These are phyloP conservation scores for Psilocybe sp. DNA, from an alignment of 768 basidiomycete species.

Conservation along the genomic window DNA sequence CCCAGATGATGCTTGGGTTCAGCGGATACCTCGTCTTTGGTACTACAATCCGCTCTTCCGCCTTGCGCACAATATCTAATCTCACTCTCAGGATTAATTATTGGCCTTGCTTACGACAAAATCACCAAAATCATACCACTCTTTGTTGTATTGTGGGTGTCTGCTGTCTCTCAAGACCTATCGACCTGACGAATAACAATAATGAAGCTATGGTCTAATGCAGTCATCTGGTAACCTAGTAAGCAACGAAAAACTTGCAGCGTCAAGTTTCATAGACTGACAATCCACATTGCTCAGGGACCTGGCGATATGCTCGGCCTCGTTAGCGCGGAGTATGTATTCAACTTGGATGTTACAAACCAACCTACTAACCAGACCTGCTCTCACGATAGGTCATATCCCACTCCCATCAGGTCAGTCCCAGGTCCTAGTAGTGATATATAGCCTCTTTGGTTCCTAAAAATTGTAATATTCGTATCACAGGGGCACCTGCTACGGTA, in stretches of 20 bases:
- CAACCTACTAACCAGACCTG: constrained; percentile 1
- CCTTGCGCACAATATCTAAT: constrained; percentile 1
- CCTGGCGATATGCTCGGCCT: constrained; percentile 72
- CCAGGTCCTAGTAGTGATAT: background rate
- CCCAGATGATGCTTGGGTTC: constrained; percentile 66
- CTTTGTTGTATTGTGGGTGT: constrained; percentile 63
- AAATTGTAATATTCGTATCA: too few species aligned
- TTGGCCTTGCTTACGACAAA: constrained; percentile 58
- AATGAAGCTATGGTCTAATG: constrained; percentile 63
- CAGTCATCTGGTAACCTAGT: constrained; percentile 70
- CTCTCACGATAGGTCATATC: constrained; percentile 43
- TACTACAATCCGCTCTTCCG: constrained; percentile 17
- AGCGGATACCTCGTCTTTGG: constrained; percentile 66
- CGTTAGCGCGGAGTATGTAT: constrained; percentile 58
- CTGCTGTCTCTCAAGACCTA: background rate
- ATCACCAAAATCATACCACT: constrained; percentile 60
- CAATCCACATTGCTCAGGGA: constrained; percentile 35
- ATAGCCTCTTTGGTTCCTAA: background rate
- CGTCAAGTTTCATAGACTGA: constrained; percentile 3
- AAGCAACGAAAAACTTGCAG: constrained; percentile 8
- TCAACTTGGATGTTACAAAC: background rate
- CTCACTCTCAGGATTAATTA: constrained; percentile 42
- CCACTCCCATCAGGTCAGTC: constrained; percentile 57
- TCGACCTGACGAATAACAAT: background rate
- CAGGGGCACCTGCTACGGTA: constrained; percentile 66